Conservation (phyloP, 129 eudicot genomes). For the Sambucus nigra region DNA sequence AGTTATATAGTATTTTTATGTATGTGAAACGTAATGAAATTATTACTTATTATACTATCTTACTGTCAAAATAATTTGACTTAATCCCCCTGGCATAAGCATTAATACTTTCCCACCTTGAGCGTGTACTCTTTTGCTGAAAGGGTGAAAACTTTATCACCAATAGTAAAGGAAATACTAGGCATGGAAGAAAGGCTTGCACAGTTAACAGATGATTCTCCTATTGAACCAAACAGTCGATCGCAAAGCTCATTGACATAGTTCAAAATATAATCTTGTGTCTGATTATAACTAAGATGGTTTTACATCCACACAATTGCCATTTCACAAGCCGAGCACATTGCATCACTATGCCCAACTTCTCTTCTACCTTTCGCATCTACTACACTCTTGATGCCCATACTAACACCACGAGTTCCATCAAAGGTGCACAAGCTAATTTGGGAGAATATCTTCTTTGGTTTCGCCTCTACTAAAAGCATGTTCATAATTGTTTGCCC, state of each 20-base stretch:
- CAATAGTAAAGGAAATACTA: slow-evolving; percentile 46
- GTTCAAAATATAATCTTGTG: slow-evolving; percentile 37
- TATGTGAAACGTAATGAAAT: no score
- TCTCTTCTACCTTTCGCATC: slow-evolving; percentile 27
- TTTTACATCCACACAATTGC: slow-evolving; percentile 53
- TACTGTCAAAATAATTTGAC: no score
- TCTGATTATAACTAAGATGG: slow-evolving; percentile 42
- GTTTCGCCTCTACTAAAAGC: slow-evolving; percentile 37
- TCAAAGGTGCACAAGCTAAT: slow-evolving; percentile 42
- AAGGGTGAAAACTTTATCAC: slow-evolving; percentile 36
- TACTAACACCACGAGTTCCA: slow-evolving; percentile 49
- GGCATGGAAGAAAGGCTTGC: slow-evolving; percentile 39
- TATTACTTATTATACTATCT: no score
- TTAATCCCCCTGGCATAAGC: no score
- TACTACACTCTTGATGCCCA: slow-evolving; percentile 53
- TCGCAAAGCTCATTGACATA: slow-evolving; percentile 54
- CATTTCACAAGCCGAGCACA: slow-evolving; percentile 65
- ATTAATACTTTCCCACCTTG: no score
- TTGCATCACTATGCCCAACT: slow-evolving; percentile 25
- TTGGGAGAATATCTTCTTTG: slow-evolving; percentile 52
- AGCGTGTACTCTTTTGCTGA: slow-evolving; percentile 42
- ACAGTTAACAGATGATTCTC: slow-evolving; percentile 52
- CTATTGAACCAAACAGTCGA: slow-evolving; percentile 39
- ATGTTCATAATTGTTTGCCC: slow-evolving; percentile 37
- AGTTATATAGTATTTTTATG: no score